Evolutionary conservation across 225 moss, liverwort and hornwort species (phyloP).

Genomic region (Lunularia cruciata): DNA sequence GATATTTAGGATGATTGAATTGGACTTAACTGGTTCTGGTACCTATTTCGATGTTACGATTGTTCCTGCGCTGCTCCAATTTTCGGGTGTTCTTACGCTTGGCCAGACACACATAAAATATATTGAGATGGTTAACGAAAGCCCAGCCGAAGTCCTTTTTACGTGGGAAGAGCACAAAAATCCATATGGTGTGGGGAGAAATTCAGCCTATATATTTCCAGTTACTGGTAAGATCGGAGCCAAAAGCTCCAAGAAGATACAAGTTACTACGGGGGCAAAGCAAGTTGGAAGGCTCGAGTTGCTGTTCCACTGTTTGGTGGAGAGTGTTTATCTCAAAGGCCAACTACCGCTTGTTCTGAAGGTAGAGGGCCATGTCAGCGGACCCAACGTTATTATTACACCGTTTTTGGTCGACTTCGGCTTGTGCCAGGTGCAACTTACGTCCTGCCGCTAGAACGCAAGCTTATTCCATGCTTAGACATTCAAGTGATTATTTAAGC

Average conservation of each 20-base stretch:
- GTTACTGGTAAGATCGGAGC: conserved; percentile 45
- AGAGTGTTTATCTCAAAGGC: conserved; percentile 34
- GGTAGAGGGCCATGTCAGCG: conserved; percentile 65
- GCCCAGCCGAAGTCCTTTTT: conserved; percentile 47
- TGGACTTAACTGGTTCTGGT: conserved; percentile 56
- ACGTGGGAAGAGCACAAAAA: conserved; percentile 52
- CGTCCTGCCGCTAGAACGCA: no score
- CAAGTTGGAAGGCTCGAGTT: conserved; percentile 65
- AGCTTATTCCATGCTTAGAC: no score
- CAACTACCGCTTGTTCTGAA: conserved; percentile 46
- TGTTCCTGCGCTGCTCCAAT: conserved; percentile 54
- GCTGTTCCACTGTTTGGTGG: conserved; percentile 49
- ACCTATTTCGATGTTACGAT: conserved; percentile 54
- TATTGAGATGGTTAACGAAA: conserved; percentile 58
- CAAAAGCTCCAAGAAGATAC: conserved; percentile 35
- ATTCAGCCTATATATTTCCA: conserved; percentile 59
- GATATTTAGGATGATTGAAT: conserved; percentile 56
- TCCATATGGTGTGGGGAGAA: conserved; percentile 38
- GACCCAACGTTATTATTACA: conserved; percentile 54
- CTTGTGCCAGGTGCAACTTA: conserved; percentile 70
- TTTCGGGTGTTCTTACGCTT: conserved; percentile 69
- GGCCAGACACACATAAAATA: conserved; percentile 43
- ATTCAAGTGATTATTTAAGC: no score
- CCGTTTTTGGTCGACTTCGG: conserved; percentile 65
- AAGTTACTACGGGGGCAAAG: conserved; percentile 53